Evolutionary conservation across 352 stramenopile genomes (phyloP), one percentile per base, ranked within the genome.

Genomic region (Phytophthora palmivora): DNA sequence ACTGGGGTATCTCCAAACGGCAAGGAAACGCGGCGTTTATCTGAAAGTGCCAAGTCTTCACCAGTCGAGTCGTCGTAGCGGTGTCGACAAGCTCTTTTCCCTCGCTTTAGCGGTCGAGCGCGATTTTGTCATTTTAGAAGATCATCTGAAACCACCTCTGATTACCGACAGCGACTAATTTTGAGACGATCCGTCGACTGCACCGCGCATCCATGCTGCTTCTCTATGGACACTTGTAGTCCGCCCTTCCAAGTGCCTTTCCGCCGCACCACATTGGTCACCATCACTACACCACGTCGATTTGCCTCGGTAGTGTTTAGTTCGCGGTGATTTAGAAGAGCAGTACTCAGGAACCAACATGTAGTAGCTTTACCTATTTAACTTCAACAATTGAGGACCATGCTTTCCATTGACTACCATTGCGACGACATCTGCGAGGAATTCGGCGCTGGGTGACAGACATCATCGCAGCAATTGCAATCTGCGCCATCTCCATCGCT

Each of bases 381-480:
- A 4, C 8, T 36, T 36, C 22, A 49, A 49, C 14, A 49, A 36
- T 36, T 22, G 37, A 56, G 15, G 21, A 19, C 9, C 24, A n/a
- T n/a, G 15, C 6, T n/a, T n/a, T n/a, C n/a, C n/a, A n/a, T n/a
- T n/a, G n/a, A 28, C 24, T 10, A 22, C 7, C 43, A 63, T 44
- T 49, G 39, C 57, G 33, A 61, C 41, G 36, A 44, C 10, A 36
- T 51, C 41, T 61, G 50, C 41, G 56, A 70, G 22, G 56, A 43
- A 7, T 3, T 44, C 46, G 18, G 53, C n/a, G 32, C 41, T 28
- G 24, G 24, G 24, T 28, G 24, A 28, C 24, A 28, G 24, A 3
- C 3, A 6, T n/a, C n/a, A 28, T 34, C 57, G 19, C 26, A 61
- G 15, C 11, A n/a, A 33, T 42, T 34, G 43, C 26, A 14, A 48